Evolutionary conservation across 129 eudicot species (phyloP), one percentile per base, ranked within the genome.

Genomic region (Flaveria sonorensis): DNA sequence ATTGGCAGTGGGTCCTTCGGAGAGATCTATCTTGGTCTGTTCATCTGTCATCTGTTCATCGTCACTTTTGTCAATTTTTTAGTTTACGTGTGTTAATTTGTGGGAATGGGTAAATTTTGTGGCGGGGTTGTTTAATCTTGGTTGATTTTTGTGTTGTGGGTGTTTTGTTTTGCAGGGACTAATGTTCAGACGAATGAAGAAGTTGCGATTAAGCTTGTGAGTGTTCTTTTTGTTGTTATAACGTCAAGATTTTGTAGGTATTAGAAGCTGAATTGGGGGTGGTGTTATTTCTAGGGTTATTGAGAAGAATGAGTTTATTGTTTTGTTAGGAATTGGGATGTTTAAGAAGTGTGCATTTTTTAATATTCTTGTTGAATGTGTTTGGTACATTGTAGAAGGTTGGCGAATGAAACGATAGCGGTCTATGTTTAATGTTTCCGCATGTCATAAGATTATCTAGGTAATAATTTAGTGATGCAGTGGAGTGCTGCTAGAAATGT

Each of bases 1-100:
- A 89, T 95, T 73, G 99, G 97, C 16, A 89, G 97, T 74, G 99
- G 99, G 77, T 95, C 99, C 0, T 95, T 95, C 46, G 99, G 97
- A 63, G 99, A 95, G 89, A 95, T 95, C 90, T 89, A 91, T 85
- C 87, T 91, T 43, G 99, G 99, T 95, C 14, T 66, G 62, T 73
- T 75, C n/a, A 10, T 73, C 32, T 28, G 32, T 28, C 4, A 10
- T 73, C 32, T 28, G 32, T 28, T 3, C 40, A 36, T 36, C 8
- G 40, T 36, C 1, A 36, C 10, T 7, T 62, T 51, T 65, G 48
- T 46, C 3, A 0, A 53, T 42, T 83, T 36, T 60, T 71, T 16
- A 6, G 13, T 10, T n/a, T 6, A 55, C 67, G 24, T 64, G 68
- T 55, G 16, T 26, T 15, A 32, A 60, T 71, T 48, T 19, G 9